These are phyloP conservation scores for Fusarium sp. DNA, from an alignment of 2,329 filamentous ascomycete genomes.

Conservation along the genomic window DNA sequence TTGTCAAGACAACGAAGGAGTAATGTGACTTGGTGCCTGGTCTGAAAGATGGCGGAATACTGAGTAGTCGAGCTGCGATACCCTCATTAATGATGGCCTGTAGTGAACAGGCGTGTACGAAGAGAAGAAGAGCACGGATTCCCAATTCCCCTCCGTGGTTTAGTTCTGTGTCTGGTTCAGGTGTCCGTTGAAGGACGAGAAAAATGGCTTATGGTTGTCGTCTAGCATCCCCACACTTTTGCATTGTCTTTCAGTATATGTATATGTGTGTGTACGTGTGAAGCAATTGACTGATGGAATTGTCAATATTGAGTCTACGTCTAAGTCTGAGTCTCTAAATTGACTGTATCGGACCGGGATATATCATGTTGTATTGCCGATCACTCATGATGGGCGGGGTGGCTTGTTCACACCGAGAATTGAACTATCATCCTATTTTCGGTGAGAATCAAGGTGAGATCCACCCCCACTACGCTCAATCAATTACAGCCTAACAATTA, in stretches of 20 bases:
- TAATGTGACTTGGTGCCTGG: conserved; percentile 17
- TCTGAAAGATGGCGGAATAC: conserved; percentile 27
- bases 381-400: conserved; percentile 12
- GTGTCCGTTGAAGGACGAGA: conserved; percentile 19
- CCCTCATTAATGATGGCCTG: conserved; percentile 43
- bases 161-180: conserved; percentile 32
- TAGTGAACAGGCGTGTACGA: conserved; percentile 41
- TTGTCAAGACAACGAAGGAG: conserved; percentile 59
- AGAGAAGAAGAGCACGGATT: conserved; percentile 37
- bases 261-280: conserved; percentile 14
- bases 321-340: not conserved
- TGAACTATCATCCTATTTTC: not conserved
- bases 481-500: conserved; percentile 17
- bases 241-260: conserved; percentile 30
- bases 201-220: conserved; percentile 25
- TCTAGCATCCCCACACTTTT: conserved; percentile 35
- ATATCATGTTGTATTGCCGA: conserved; percentile 20
- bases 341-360: not conserved
- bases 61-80: conserved; percentile 41
- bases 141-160: conserved; percentile 34
- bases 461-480: not conserved
- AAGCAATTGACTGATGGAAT: conserved; percentile 37
- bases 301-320: not conserved
- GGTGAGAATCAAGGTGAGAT: conserved; percentile 26
- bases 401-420: conserved; percentile 7